A percentile compares a stretch with the other conserved stretches of the same genome.
Conservation (phyloP, 2,329 filamentous ascomycete species). For the Calonectria multiphialidica region DNA sequence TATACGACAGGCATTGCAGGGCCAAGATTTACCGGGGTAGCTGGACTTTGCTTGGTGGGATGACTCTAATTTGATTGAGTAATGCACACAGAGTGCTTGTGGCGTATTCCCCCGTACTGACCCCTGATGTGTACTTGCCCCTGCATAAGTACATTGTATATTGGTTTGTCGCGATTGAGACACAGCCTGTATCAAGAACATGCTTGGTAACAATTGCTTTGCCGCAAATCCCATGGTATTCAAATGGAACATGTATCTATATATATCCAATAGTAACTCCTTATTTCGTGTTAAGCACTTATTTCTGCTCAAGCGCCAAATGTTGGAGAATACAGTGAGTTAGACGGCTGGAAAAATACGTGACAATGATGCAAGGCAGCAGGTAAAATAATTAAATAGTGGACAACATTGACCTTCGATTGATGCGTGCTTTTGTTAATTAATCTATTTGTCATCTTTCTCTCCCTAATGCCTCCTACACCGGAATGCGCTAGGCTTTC, state of each 20-base stretch:
- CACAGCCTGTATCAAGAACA: not conserved
- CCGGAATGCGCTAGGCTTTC: not conserved
- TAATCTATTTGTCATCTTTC: not conserved
- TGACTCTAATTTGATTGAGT: not conserved
- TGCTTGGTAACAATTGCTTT: not conserved
- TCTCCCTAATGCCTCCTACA: not conserved
- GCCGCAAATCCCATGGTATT: not conserved
- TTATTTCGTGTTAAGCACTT: not conserved
- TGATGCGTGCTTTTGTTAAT: too few relatives aligned
- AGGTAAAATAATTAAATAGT: too few relatives aligned
- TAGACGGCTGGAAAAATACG: too few relatives aligned
- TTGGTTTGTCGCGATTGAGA: not conserved
- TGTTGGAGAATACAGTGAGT: too few relatives aligned
- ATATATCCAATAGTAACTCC: too few relatives aligned
- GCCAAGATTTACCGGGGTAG: not conserved
- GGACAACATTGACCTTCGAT: too few relatives aligned
- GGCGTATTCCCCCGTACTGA: not conserved
- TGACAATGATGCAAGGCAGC: too few relatives aligned
- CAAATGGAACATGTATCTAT: too few relatives aligned
- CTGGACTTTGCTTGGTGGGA: not conserved
- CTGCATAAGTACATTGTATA: conserved; percentile 14
- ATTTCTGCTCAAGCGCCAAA: not conserved
- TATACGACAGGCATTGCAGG: not conserved
- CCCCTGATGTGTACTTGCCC: not conserved
- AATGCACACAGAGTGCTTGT: not conserved